These are phyloP conservation scores for Syzygium syzygioides DNA, from an alignment of 441 rosid species.

Conservation along the genomic window DNA sequence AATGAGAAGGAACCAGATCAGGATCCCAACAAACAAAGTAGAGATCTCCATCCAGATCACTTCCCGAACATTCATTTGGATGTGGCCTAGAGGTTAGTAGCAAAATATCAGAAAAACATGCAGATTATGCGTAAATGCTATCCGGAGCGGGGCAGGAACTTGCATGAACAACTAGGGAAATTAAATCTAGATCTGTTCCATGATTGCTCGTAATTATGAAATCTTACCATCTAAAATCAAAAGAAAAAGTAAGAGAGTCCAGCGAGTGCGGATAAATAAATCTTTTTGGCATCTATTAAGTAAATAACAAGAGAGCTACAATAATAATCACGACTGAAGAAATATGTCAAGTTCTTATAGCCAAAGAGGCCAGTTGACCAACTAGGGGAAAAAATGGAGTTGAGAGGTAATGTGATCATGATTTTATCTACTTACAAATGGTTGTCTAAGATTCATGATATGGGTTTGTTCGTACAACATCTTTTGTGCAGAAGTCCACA, in stretches of 20 bases:
- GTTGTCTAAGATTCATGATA: not conserved
- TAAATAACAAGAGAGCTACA: not conserved
- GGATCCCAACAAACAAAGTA: conserved; percentile 5
- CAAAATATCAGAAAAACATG: not conserved
- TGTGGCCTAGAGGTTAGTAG: not conserved
- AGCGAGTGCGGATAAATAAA: not conserved
- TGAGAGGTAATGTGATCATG: not conserved
- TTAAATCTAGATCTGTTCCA: not conserved
- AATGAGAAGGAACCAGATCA: not conserved
- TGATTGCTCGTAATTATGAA: not conserved
- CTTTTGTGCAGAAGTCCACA: not conserved
- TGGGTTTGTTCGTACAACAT: not conserved
- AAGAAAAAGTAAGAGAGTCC: not conserved
- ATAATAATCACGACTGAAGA: not conserved
- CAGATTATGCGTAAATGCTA: not conserved
- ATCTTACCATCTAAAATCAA: not conserved
- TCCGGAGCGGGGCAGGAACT: not conserved
- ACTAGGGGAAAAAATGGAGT: not conserved
- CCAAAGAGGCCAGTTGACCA: not conserved
- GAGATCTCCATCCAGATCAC: not conserved
- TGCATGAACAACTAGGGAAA: not conserved
- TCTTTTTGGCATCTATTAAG: not conserved
- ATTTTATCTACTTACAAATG: not conserved
- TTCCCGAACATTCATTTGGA: conserved; percentile 1
- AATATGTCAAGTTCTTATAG: not conserved